Conservation (phyloP, 805 yeast species). For the Myxozyma melibiosi region DNA sequence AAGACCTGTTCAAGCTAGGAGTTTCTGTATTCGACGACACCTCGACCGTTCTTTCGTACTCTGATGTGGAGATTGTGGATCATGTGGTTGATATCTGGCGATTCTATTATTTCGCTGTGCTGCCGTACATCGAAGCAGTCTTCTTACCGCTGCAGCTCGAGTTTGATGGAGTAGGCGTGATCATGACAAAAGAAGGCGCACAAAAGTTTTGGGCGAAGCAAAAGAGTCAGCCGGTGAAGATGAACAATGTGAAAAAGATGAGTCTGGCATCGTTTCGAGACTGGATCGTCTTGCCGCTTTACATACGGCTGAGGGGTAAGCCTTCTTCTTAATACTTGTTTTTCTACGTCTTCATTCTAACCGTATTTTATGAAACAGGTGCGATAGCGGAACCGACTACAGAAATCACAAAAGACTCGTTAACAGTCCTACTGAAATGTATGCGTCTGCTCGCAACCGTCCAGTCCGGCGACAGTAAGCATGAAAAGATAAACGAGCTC, state of each 20-base stretch:
- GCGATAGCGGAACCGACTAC: background rate
- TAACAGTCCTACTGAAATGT: slow-evolving; percentile 57
- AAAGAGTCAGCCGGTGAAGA: slow-evolving; percentile 29
- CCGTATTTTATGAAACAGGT: background rate
- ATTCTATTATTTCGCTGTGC: slow-evolving; percentile 55
- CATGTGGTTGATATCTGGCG: slow-evolving; percentile 43
- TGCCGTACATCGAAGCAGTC: slow-evolving; percentile 61
- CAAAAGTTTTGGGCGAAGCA: slow-evolving; percentile 43
- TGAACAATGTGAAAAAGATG: slow-evolving; percentile 38
- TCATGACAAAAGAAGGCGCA: slow-evolving; percentile 44
- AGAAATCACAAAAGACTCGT: slow-evolving; percentile 26
- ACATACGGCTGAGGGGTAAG: slow-evolving; percentile 23
- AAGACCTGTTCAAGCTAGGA: slow-evolving; percentile 45
- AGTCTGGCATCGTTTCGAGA: slow-evolving; percentile 45
- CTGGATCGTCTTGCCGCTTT: slow-evolving; percentile 41
- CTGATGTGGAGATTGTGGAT: slow-evolving; percentile 38
- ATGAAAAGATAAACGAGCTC: slow-evolving; percentile 59
- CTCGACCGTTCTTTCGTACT: slow-evolving; percentile 40
- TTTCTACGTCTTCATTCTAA: background rate
- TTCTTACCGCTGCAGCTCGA: slow-evolving; percentile 62
- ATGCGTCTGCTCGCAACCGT: slow-evolving; percentile 59
- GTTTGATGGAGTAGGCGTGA: slow-evolving; percentile 50
- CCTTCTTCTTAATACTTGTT: background rate
- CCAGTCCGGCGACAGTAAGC: slow-evolving; percentile 58
- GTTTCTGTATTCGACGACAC: slow-evolving; percentile 41